These are phyloP conservation scores for Colletotrichum chlorophyti DNA, from an alignment of 2,329 filamentous ascomycete species.

Conservation along the genomic window DNA sequence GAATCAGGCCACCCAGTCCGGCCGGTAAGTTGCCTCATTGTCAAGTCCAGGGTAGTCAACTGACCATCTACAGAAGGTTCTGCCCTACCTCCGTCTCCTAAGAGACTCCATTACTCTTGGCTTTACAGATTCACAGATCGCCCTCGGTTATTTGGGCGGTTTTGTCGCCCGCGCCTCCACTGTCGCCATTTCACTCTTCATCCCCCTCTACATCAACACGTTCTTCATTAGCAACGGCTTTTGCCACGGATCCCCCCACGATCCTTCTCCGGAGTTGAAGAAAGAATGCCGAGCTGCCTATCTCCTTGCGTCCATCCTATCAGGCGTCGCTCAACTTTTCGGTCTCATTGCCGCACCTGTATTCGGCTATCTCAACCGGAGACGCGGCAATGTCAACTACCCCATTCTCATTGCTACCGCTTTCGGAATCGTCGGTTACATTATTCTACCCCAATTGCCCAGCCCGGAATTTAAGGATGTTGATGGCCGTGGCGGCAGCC, in stretches of 20 bases:
- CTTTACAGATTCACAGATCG: conserved; percentile 78
- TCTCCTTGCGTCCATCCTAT: conserved; percentile 83
- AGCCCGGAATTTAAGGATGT: conserved; percentile 76
- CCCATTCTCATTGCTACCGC: conserved; percentile 76
- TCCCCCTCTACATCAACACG: conserved; percentile 90
- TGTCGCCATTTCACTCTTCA: conserved; percentile 93
- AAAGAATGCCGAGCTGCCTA: conserved; percentile 87
- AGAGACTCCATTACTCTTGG: conserved; percentile 72
- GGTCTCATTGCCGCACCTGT: conserved; percentile 85
- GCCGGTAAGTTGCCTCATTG: conserved; percentile 35
- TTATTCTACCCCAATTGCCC: conserved; percentile 74
- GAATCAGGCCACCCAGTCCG: conserved; percentile 31
- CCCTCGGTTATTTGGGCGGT: conserved; percentile 87
- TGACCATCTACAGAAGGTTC: conserved; percentile 39
- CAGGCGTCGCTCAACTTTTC: conserved; percentile 86
- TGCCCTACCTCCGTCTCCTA: conserved; percentile 67
- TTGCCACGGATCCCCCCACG: conserved; percentile 72
- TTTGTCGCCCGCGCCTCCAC: conserved; percentile 95
- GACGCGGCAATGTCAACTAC: conserved; percentile 69
- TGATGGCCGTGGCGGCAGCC: conserved; percentile 70
- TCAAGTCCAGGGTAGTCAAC: not conserved
- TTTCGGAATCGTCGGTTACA: conserved; percentile 80
- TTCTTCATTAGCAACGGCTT: conserved; percentile 85
- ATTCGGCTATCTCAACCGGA: conserved; percentile 86
- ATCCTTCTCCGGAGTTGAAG: conserved; percentile 77